A percentile compares a stretch with the other conserved stretches of the same genome.
These are phyloP conservation scores for Aspergillus sp. DNA, from an alignment of 2,329 filamentous ascomycete genomes.

Conservation along the genomic window DNA sequence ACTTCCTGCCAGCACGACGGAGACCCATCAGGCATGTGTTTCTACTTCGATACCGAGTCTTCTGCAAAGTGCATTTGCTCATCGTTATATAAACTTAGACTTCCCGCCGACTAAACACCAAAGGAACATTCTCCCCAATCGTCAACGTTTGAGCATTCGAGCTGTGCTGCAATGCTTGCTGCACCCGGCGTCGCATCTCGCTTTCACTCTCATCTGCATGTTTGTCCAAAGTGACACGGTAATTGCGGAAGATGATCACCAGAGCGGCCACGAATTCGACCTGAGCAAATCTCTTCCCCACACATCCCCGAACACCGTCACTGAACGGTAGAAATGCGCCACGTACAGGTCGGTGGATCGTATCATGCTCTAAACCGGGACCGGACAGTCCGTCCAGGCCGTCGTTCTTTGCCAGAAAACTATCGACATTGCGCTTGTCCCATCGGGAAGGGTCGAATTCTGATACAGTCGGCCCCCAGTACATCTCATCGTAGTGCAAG, in stretches of 20 bases:
- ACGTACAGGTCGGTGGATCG: constrained; percentile 18
- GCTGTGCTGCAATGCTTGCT: neutral
- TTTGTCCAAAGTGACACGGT: constrained; percentile 7
- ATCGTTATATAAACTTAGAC: neutral
- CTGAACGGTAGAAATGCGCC: constrained; percentile 25
- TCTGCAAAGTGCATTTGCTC: too few relatives aligned
- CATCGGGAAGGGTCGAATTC: constrained; percentile 19
- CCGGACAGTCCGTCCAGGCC: constrained; percentile 11
- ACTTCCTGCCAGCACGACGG: too few relatives aligned
- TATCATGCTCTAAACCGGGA: constrained; percentile 18
- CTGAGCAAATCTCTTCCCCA: constrained; percentile 26
- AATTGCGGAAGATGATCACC: constrained; percentile 14
- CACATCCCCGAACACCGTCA: constrained; percentile 20
- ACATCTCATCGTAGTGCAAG: constrained; percentile 21
- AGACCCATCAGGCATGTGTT: too few relatives aligned
- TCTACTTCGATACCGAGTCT: too few relatives aligned
- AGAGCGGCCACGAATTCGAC: constrained; percentile 23
- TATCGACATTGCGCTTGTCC: constrained; percentile 14
- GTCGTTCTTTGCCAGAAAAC: constrained; percentile 20
- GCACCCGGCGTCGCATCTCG: neutral
- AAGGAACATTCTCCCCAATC: neutral
- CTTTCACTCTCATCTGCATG: neutral
- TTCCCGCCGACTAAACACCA: neutral
- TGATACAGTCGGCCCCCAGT: constrained; percentile 19
- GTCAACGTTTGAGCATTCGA: neutral